Evolutionary conservation across 2,329 filamentous ascomycete species (phyloP), one percentile per base, ranked within the genome.

Genomic region (Calonectria pseudoreteaudii): DNA sequence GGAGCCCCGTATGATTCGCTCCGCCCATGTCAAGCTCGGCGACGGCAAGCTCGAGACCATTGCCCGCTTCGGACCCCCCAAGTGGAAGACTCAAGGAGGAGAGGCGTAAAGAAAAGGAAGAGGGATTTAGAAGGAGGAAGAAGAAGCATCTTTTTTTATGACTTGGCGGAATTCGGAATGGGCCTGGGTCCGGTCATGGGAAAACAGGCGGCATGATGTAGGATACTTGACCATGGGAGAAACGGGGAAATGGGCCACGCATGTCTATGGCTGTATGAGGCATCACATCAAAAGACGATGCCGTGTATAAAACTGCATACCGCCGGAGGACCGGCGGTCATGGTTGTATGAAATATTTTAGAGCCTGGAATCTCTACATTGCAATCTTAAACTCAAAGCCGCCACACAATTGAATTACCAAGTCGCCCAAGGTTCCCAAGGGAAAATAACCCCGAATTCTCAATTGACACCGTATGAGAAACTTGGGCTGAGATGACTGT

Each of bases 1-100:
- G 78, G 97, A 99, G 86, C 96, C 97, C 50, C 90, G 97, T 71
- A 94, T 98, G 91, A 94, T 99, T 76, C 92, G 95, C 73, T 93
- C 96, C 80, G 93, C 92, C 31, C 92, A 96, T 74, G 95, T 98
- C 72, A 97, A 96, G 89, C 88, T 98, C 77, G 96, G 96, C 53
- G 88, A 91, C 73, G 89, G 89, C 73, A 89, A 88, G 80, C 84
- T 93, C 38, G 85, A 85, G 69, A 91, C 87, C 13, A 80, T 90
- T 68, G 86, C 87, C 50, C 84, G 85, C 56, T 89, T 90, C 70
- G 89, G 88, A 1, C 82, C 84, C 28, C 84, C 90, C 8, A 84
- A 86, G 77, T 92, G 90, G 90, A 83, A 83, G 81, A 85, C 83
- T 30, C 75, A 81, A 52, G 78, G 80, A 23, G 82, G 79, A 47